Percentiles rank a stretch among this genome's conserved stretches.
Evolutionary conservation across 2,329 filamentous ascomycete genomes (phyloP).

Genomic region (Delphinella strobiligena): DNA sequence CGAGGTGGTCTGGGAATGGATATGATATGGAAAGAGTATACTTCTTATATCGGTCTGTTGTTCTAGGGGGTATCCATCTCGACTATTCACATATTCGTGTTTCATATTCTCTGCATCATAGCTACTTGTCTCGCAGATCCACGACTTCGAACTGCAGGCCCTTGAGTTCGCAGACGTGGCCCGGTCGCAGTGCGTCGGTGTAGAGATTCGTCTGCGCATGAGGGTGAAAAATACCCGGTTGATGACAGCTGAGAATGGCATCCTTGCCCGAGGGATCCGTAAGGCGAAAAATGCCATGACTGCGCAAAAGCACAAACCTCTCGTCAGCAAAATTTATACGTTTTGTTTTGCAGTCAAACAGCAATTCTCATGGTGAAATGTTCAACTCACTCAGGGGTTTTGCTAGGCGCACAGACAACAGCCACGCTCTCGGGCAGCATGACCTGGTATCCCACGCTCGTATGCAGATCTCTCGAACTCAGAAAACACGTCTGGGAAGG

Average conservation of each 20-base stretch:
- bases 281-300: conserved; percentile 83
- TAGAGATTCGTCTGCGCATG: conserved; percentile 62
- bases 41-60: too few species aligned
- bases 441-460: conserved; percentile 85
- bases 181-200: conserved; percentile 52
- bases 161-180: conserved; percentile 47
- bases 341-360: too few species aligned
- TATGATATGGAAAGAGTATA: too few species aligned
- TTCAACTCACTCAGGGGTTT: conserved; percentile 55
- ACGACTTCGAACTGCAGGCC: conserved; percentile 51
- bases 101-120: background rate
- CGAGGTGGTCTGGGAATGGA: too few species aligned
- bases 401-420: conserved; percentile 85
- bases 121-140: conserved; percentile 38
- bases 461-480: conserved; percentile 88
- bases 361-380: too few species aligned
- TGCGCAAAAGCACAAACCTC: too few species aligned
- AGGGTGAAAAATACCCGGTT: conserved; percentile 74
- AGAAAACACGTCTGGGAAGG: conserved; percentile 96
- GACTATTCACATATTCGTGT: too few species aligned
- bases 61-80: too few species aligned
- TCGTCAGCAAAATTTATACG: too few species aligned
- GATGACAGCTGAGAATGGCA: conserved; percentile 67
- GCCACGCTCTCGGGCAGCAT: conserved; percentile 96
- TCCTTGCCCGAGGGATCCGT: conserved; percentile 86